Evolutionary conservation across 139 green algal genomes (phyloP).

Genomic region (Chlamydomonas applanata): DNA sequence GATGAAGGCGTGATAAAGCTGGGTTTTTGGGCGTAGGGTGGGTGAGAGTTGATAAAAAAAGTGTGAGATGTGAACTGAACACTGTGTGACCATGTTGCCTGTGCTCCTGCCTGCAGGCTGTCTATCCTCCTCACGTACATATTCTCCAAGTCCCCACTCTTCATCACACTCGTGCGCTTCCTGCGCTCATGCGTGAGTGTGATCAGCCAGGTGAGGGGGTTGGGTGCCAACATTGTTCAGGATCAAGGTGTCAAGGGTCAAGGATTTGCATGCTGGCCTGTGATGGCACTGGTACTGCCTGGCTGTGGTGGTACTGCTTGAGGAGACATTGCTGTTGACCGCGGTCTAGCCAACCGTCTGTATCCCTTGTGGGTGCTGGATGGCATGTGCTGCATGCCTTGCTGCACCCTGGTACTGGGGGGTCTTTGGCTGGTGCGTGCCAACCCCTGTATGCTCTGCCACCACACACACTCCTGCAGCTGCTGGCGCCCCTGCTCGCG

Average conservation of each 20-base stretch:
- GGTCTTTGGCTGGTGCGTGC: too few species aligned
- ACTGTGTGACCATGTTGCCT: too few species aligned
- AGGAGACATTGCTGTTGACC: background rate
- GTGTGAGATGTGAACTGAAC: too few species aligned
- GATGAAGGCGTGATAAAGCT: too few species aligned
- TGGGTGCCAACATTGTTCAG: too few species aligned
- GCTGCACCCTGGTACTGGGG: too few species aligned
- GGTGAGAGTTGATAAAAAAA: too few species aligned
- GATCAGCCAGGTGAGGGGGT: slow-evolving; percentile 3
- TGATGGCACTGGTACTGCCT: background rate
- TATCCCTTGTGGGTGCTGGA: too few species aligned
- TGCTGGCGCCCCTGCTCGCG: slow-evolving; percentile 13
- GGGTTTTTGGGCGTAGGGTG: too few species aligned
- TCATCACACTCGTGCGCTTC: slow-evolving; percentile 52
- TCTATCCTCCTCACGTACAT: slow-evolving; percentile 87
- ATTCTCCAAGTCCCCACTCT: slow-evolving; percentile 69
- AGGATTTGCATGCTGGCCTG: background rate
- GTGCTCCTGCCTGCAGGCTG: slow-evolving; percentile 28
- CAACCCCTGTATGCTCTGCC: too few species aligned
- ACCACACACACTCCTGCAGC: too few species aligned
- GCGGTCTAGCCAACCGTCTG: background rate
- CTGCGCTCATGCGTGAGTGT: slow-evolving; percentile 18
- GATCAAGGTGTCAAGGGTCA: slow-evolving; percentile 10
- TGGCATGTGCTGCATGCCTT: too few species aligned
- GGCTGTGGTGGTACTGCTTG: background rate